Conservation (phyloP, 164 flowering plant species). For the Sedum album region DNA sequence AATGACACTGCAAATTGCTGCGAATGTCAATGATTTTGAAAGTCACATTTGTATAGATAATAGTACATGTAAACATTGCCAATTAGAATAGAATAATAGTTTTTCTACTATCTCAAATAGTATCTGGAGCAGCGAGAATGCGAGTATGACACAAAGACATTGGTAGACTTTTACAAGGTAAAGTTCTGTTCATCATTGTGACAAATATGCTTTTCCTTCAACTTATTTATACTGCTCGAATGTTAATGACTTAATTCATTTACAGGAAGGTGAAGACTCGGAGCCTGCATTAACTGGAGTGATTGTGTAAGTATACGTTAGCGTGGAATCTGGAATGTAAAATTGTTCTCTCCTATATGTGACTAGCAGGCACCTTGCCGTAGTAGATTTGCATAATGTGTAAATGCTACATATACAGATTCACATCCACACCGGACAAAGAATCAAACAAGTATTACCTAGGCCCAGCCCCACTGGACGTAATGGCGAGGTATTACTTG, state of each 20-base stretch:
- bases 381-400: background rate
- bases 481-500: slow-evolving; percentile 68
- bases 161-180: slow-evolving; percentile 78
- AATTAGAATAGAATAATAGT: too few species aligned
- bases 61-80: too few species aligned
- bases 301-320: slow-evolving; percentile 62
- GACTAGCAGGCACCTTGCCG: too few species aligned
- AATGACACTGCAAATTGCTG: background rate
- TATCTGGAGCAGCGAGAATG: slow-evolving; percentile 92
- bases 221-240: background rate
- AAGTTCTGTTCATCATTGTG: slow-evolving; percentile 10
- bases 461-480: slow-evolving; percentile 92
- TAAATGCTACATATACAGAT: slow-evolving; percentile 38
- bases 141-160: slow-evolving; percentile 79
- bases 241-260: background rate
- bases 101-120: slow-evolving; percentile 27
- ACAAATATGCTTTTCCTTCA: background rate
- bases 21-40: background rate
- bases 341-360: background rate
- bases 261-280: slow-evolving; percentile 56
- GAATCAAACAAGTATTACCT: slow-evolving; percentile 79
- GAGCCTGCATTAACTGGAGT: slow-evolving; percentile 62
- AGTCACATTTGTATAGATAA: too few species aligned
- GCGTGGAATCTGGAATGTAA: background rate
- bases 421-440: slow-evolving; percentile 86